phyloP scores from a whole-genome alignment of 495 filamentous ascomycete species.

The Elasticomyces elasticus region DNA sequence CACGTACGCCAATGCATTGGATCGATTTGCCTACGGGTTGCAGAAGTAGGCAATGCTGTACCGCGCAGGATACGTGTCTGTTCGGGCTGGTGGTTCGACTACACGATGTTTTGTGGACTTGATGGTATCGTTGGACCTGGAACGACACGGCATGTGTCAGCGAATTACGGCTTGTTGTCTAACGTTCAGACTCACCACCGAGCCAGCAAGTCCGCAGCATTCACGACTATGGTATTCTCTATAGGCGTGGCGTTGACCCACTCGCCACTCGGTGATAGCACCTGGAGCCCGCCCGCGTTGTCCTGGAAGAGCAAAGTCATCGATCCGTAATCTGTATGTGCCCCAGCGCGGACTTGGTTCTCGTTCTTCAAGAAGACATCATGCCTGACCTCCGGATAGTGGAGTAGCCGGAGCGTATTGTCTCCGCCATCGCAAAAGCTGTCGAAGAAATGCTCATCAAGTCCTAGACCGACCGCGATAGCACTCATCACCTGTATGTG shows the following conservation, averaged over 20 bases:
- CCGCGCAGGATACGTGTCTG: slow-evolving; percentile 47
- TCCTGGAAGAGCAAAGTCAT: slow-evolving; percentile 91
- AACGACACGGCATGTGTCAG: background rate
- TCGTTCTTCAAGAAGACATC: slow-evolving; percentile 54
- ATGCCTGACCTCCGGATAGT: slow-evolving; percentile 66
- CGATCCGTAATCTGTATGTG: slow-evolving; percentile 78
- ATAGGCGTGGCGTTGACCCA: slow-evolving; percentile 83
- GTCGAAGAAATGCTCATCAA: slow-evolving; percentile 70
- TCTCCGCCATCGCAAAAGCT: slow-evolving; percentile 60
- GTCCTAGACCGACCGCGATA: slow-evolving; percentile 73
- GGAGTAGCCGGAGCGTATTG: slow-evolving; percentile 79
- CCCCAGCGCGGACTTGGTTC: slow-evolving; percentile 70
- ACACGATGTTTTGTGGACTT: slow-evolving; percentile 83
- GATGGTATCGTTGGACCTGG: slow-evolving; percentile 60
- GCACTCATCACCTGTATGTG: slow-evolving; percentile 77
- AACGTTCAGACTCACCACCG: slow-evolving; percentile 51
- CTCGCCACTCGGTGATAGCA: slow-evolving; percentile 60
- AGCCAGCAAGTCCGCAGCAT: slow-evolving; percentile 80
- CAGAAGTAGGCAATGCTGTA: slow-evolving; percentile 76
- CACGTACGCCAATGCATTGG: background rate
- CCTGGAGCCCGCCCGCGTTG: slow-evolving; percentile 69
- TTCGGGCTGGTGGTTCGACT: slow-evolving; percentile 58
- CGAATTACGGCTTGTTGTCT: background rate
- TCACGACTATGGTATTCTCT: slow-evolving; percentile 73
- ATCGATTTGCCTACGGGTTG: slow-evolving; percentile 47